Base-by-base conservation (phyloP, 768 basidiomycete species). In the Rhizopogon sp. region DNA sequence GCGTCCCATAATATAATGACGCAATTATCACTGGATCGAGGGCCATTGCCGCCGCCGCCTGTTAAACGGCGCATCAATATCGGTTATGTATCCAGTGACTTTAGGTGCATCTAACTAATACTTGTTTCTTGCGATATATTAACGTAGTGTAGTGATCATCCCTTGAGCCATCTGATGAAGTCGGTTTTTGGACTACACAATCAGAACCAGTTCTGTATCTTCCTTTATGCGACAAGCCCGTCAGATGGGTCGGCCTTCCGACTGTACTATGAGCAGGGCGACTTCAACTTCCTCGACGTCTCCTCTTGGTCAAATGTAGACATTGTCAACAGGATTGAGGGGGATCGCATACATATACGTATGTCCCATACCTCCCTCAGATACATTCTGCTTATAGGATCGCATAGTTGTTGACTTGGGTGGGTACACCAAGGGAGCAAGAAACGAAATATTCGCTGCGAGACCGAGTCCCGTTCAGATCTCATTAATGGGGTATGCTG, bases 101-200 rank as follows among this genome's bases (percentile, higher is more conserved):
- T 79, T 22, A 74, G 69, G 76, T 78, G 53, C 42, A 72, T 61
- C 31, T 46, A 40, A 28, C 39, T 50, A 10, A 35, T 14, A 10
- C 14, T 5, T 14, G 20, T 20, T 29, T 49, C 5, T 17, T 17
- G 7, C 44, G 28, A 25, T 35, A 35, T 35, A 10, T 33, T 50
- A 10, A 29, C 54, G 20, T 57, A 44, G 9, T 41, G 40, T 52
- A 79, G 78, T 60, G 76, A 80, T 56, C 79, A 80, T 53, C 79
- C 79, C 11, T 64, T 81, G 45, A 71, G 78, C 22, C 79, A 81
- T 58, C 70, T 81, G 50, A 81, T 79, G 76, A 77, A 77, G 58
- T 76, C 74, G 14, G 77, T 76, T 41, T 80, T 80, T 57, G 61
- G 68, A 14, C 64, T 76, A 57, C 78, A 80, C 58, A 66, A 78